Conservation (phyloP, 2,329 filamentous ascomycete genomes). For the Pseudogymnoascus sp. region DNA sequence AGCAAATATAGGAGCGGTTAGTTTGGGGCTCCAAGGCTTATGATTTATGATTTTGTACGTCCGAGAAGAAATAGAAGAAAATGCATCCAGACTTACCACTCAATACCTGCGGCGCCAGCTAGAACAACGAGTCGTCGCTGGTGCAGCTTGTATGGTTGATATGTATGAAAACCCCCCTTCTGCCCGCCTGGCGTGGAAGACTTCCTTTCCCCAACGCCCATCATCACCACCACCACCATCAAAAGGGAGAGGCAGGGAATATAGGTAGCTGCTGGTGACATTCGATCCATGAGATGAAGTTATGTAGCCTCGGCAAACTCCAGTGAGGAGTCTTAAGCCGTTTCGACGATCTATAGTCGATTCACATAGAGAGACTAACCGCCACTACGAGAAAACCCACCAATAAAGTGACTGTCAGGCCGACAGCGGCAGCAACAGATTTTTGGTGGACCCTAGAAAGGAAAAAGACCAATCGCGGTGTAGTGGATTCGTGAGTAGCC, state of each 20-base stretch:
- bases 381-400: background rate
- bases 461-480: background rate
- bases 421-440: background rate
- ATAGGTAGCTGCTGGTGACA: background rate
- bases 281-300: background rate
- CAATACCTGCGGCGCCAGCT: background rate
- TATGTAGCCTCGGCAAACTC: background rate
- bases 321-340: background rate
- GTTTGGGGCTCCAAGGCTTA: background rate
- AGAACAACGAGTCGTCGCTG: background rate
- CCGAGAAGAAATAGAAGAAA: background rate
- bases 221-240: background rate
- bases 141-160: background rate
- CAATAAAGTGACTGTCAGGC: background rate
- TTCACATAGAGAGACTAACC: background rate
- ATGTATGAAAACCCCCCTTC: background rate
- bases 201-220: background rate
- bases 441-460: background rate
- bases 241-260: background rate
- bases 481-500: background rate
- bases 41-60: slow-evolving; percentile 2
- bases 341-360: background rate
- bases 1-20: background rate
- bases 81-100: background rate
- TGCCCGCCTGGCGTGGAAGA: background rate